Evolutionary conservation across 192 early-diverging fungal species (phyloP).

Genomic region (Backusella westeae): DNA sequence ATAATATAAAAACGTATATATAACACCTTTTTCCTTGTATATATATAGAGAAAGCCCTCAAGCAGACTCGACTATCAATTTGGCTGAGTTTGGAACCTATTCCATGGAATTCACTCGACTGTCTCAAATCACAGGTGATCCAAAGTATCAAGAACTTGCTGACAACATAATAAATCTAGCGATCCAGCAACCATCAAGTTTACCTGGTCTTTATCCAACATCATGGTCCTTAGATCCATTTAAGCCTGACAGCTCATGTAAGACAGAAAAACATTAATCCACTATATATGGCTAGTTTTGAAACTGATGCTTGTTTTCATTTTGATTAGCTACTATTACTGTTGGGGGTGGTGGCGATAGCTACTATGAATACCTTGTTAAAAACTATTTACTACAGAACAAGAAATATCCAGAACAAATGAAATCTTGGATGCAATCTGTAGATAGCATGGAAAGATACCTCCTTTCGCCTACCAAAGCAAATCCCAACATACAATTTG

Average conservation of each 20-base stretch:
- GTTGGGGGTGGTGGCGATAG: slow-evolving; percentile 49
- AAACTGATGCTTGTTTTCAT: not conserved
- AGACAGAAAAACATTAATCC: not conserved
- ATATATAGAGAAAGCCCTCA: slow-evolving; percentile 17
- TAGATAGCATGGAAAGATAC: slow-evolving; percentile 20
- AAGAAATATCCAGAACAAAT: slow-evolving; percentile 20
- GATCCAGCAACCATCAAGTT: slow-evolving; percentile 34
- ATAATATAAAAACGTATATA: not conserved
- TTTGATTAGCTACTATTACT: slow-evolving; percentile 27
- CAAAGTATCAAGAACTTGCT: slow-evolving; percentile 55
- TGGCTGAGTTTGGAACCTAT: slow-evolving; percentile 73
- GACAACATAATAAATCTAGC: slow-evolving; percentile 47
- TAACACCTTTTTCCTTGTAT: not conserved
- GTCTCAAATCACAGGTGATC: slow-evolving; percentile 67
- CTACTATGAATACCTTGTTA: slow-evolving; percentile 58
- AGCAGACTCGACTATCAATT: slow-evolving; percentile 2
- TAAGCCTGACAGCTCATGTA: not conserved
- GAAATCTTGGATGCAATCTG: slow-evolving; percentile 31
- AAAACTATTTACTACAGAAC: slow-evolving; percentile 43
- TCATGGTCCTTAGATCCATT: slow-evolving; percentile 37
- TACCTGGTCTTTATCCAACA: slow-evolving; percentile 58
- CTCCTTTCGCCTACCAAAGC: slow-evolving; percentile 10
- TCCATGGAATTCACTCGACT: slow-evolving; percentile 83
- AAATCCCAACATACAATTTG: slow-evolving; percentile 6
- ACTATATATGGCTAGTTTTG: not conserved